phyloP scores from a whole-genome alignment of 768 basidiomycete genomes.

The Tricholoma terreum region DNA sequence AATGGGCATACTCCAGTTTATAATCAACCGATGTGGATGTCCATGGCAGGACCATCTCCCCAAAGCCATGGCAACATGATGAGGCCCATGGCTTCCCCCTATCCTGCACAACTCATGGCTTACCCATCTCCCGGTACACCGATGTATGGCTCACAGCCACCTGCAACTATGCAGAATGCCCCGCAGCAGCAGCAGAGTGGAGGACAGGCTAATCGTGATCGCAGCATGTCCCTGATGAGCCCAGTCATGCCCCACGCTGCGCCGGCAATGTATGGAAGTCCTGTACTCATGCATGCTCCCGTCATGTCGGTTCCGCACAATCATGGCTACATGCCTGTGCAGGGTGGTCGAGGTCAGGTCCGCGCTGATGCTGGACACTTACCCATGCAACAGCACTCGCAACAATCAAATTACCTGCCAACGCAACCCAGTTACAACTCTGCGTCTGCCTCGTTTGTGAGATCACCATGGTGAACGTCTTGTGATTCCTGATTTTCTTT shows the following conservation, averaged over 20 bases:
- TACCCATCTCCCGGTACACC: slow-evolving; percentile 57
- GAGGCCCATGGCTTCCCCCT: slow-evolving; percentile 59
- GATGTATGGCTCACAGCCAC: slow-evolving; percentile 49
- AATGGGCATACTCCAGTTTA: slow-evolving; percentile 64
- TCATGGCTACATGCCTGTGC: slow-evolving; percentile 46
- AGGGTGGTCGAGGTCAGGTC: slow-evolving; percentile 47
- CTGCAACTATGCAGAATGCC: slow-evolving; percentile 37
- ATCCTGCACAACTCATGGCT: slow-evolving; percentile 60
- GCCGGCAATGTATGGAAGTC: slow-evolving; percentile 65
- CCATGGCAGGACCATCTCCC: slow-evolving; percentile 42
- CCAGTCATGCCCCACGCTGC: slow-evolving; percentile 66
- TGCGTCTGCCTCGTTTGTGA: slow-evolving; percentile 40
- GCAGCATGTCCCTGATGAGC: slow-evolving; percentile 61
- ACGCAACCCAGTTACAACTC: slow-evolving; percentile 40
- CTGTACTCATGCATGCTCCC: slow-evolving; percentile 65
- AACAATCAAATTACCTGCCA: slow-evolving; percentile 27
- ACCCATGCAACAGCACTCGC: slow-evolving; percentile 37
- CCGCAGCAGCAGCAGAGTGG: slow-evolving; percentile 38
- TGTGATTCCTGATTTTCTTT: slow-evolving; percentile 21
- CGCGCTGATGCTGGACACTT: slow-evolving; percentile 48
- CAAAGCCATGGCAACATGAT: slow-evolving; percentile 52
- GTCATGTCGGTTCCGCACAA: slow-evolving; percentile 41
- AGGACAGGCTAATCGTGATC: slow-evolving; percentile 41
- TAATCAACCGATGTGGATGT: slow-evolving; percentile 65
- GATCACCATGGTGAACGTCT: slow-evolving; percentile 48